Evolutionary conservation across 2,329 filamentous ascomycete genomes (phyloP), one percentile per base, ranked within the genome.

Genomic region (Monilinia vaccinii-corymbosi): DNA sequence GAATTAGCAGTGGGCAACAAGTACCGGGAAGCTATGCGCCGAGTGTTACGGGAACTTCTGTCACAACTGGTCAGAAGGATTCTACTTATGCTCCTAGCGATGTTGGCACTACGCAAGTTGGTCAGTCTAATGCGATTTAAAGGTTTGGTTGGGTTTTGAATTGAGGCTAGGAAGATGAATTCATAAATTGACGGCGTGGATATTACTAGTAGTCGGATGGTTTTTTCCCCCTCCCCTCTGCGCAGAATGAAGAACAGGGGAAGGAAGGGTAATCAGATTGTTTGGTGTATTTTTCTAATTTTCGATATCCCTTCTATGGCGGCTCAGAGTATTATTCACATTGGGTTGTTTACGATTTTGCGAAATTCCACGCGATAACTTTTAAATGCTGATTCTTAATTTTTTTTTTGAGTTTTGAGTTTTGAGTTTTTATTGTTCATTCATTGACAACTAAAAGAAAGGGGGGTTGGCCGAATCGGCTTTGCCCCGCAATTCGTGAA

Each of bases 1-100:
- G 58, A 28, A 45, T 60, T n/a, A 60, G 51, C 28, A 60, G 58
- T 49, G 58, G 58, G 25, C 48, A 44, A 18, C 11, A 38, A 21
- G 10, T 58, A 3, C 52, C 52, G 18, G 59, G 45, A 21, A 31
- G 46, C 11, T 60, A 60, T 50, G 45, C 50, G 11, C 58, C 59
- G n/a, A 60, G 59, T 46, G 31, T 9, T 6, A n/a, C 52, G 0
- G 46, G 46, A 11, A 60, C 59, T 21, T 49, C 44, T 2, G 44
- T 60, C 51, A 36, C 38, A 13, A 60, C 59, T 16, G 59, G 59
- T 36, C 52, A 28, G 10, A 28, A 50, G 14, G 34, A 32, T 18
- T 44, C 49, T 18, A 44, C 52, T 18, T 58, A 58, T 36, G 38
- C 56, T 34, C 32, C 52, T 13, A 60, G 46, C 23, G 59, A 60